Evolutionary conservation across 1,284 basidiomycete genomes (phyloP).

Genomic region (Moniliella sp.): DNA sequence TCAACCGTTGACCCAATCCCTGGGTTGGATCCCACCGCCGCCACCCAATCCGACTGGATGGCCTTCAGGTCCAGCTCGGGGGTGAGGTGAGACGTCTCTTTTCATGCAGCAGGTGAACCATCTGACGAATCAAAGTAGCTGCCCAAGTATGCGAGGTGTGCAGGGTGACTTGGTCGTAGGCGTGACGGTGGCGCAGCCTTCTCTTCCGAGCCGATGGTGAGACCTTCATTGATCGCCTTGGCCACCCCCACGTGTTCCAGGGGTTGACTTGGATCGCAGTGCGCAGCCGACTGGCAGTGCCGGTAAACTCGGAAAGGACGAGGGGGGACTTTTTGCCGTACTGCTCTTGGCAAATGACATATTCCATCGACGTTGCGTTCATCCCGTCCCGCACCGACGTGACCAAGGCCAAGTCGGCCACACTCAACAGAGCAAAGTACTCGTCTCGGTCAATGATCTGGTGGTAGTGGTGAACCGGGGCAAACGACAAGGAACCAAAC

Average conservation of each 20-base stretch:
- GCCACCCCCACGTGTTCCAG: conserved; percentile 70
- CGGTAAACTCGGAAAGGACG: conserved; percentile 90
- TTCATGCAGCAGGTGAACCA: conserved; percentile 59
- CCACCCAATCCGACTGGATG: too few species aligned
- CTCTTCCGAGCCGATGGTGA: conserved; percentile 58
- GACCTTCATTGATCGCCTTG: conserved; percentile 71
- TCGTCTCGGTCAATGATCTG: conserved; percentile 83
- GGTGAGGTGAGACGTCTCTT: conserved; percentile 64
- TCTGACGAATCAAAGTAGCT: conserved; percentile 62
- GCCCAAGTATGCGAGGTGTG: conserved; percentile 95
- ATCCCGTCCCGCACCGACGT: conserved; percentile 89
- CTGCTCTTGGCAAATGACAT: conserved; percentile 67
- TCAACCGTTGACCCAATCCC: conserved; percentile 55
- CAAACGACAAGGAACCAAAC: conserved; percentile 82
- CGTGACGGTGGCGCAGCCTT: conserved; percentile 53
- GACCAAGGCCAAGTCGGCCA: conserved; percentile 83
- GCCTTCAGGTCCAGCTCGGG: conserved; percentile 54
- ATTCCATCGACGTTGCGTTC: conserved; percentile 96
- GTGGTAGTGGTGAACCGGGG: conserved; percentile 97
- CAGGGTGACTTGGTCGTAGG: conserved; percentile 59
- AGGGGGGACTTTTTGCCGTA: conserved; percentile 52
- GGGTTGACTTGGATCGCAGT: conserved; percentile 52
- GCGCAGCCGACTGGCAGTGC: conserved; percentile 67
- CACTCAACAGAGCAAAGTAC: conserved; percentile 84
- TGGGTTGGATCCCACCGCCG: conserved; percentile 47